Base-by-base conservation (phyloP, 176 grass and related monocot genomes). In the Ampelocalamus luodianensis region DNA sequence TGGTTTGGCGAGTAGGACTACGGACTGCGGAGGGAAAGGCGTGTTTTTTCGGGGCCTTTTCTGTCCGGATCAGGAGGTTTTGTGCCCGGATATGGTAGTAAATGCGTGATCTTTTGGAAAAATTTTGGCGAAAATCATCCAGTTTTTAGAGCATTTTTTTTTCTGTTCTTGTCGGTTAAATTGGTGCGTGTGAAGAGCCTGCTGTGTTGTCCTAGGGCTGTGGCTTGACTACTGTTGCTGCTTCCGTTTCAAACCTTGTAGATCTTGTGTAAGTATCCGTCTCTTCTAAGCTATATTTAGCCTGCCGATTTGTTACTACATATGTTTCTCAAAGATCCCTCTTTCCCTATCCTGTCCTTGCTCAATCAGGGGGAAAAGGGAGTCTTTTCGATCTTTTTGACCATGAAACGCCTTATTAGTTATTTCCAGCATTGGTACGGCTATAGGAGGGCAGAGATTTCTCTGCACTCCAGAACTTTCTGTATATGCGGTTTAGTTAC, bases 261-360 rank as follows among this genome's bases (percentile, higher is more conserved):
- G 79, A 83, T 90, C 88, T 86, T 55, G 77, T 22, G 29, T 7
- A 39, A 8, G 48, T 10, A 74, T 5, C 26, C 14, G 10, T 7
- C 3, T 24, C 3, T 60, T 69, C 50, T 4, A 66, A 36, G 45
- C 10, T 8, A 18, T 67, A 12, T 7, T 22, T 27, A 51, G 16
- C 29, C 8, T 61, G 34, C 10, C 20, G 59, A 72, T 74, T 65
- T 64, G 11, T 78, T 43, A 2, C 45, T 20, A 1, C 45, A 6
- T 9, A 65, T 74, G 9, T 67, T 64, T 55, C 49, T 42, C 46
- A 17, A 14, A 82, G 37, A 49, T 46, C 65, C 61, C 72, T 23
- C n/a, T 44, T 60, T 36, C 55, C 24, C 3, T 2, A 10, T 10
- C 38, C 55, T 17, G 36, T 5, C 29, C 32, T 10, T 42, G 51